Conservation (phyloP, 1,139 yeast genomes). For the Geotrichum aggregatum region DNA sequence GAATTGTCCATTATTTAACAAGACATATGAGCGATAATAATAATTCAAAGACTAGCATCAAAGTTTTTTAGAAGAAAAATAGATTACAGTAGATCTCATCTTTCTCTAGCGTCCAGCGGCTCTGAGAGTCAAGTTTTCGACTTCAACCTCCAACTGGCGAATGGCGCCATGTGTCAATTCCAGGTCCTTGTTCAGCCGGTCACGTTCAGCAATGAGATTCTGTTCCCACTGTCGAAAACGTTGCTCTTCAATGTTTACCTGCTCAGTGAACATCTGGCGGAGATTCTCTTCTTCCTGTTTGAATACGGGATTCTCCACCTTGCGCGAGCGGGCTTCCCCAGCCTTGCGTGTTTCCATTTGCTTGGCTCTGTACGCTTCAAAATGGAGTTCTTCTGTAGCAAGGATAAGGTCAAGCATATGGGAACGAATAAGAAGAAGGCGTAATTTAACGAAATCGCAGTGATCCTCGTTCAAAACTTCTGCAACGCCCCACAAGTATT, state of each 20-base stretch:
- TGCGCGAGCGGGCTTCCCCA: constrained; percentile 44
- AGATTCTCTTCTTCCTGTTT: constrained; percentile 94
- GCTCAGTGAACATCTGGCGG: constrained; percentile 95
- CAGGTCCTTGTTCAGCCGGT: constrained; percentile 87
- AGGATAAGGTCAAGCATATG: constrained; percentile 86
- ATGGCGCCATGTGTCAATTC: constrained; percentile 68
- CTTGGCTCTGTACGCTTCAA: constrained; percentile 78
- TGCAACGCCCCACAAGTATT: constrained; percentile 96
- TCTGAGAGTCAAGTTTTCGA: constrained; percentile 29
- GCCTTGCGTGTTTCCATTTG: constrained; percentile 65
- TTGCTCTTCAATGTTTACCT: constrained; percentile 94
- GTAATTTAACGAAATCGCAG: constrained; percentile 89
- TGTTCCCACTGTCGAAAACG: constrained; percentile 98
- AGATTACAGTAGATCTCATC: no score
- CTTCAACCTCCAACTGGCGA: constrained; percentile 37
- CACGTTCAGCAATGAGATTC: constrained; percentile 89
- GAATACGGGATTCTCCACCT: constrained; percentile 76
- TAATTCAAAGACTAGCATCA: no score
- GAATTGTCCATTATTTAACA: no score
- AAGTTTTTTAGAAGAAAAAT: neutral
- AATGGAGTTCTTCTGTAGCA: constrained; percentile 89
- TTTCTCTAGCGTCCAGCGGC: constrained; percentile 4
- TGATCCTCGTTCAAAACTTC: constrained; percentile 95
- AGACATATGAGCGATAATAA: no score
- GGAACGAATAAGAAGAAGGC: constrained; percentile 83